Conservation (phyloP, 768 basidiomycete species). For the Xerocomus potaroensis region DNA sequence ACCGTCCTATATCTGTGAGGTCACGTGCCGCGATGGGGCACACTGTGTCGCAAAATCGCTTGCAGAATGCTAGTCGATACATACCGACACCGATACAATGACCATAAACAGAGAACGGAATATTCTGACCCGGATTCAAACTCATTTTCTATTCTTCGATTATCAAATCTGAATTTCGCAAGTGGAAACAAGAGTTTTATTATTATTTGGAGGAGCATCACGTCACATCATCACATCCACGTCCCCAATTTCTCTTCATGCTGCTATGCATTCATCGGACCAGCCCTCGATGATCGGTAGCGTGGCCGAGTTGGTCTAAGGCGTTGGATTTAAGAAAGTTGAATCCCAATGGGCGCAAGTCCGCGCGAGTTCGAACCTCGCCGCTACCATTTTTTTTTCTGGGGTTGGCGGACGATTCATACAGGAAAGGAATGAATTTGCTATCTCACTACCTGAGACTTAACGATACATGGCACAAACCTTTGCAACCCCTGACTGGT, state of each 20-base stretch:
- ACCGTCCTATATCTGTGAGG: too few species aligned
- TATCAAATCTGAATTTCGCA: too few species aligned
- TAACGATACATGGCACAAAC: neutral
- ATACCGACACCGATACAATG: too few species aligned
- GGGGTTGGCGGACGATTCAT: neutral
- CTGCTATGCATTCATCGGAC: neutral
- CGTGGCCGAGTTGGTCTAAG: slow-evolving; percentile 90
- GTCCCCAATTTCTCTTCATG: neutral
- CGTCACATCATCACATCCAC: too few species aligned
- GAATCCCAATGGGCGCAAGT: slow-evolving; percentile 80
- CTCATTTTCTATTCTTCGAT: too few species aligned
- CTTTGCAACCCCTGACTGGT: neutral
- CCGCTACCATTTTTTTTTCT: slow-evolving; percentile 54
- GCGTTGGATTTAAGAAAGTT: slow-evolving; percentile 81
- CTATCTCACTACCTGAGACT: neutral
- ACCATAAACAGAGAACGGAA: too few species aligned
- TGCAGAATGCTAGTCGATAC: too few species aligned
- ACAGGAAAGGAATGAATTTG: neutral
- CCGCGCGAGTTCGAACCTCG: slow-evolving; percentile 93
- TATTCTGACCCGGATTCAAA: too few species aligned
- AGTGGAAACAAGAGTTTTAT: too few species aligned
- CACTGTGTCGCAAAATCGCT: too few species aligned
- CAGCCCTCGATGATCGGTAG: slow-evolving; percentile 36
- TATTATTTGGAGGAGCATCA: too few species aligned
- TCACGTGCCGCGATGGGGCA: too few species aligned